Evolutionary conservation across 164 flowering plant genomes (phyloP).

Genomic region (Kalanchoe fedtschenkoi): DNA sequence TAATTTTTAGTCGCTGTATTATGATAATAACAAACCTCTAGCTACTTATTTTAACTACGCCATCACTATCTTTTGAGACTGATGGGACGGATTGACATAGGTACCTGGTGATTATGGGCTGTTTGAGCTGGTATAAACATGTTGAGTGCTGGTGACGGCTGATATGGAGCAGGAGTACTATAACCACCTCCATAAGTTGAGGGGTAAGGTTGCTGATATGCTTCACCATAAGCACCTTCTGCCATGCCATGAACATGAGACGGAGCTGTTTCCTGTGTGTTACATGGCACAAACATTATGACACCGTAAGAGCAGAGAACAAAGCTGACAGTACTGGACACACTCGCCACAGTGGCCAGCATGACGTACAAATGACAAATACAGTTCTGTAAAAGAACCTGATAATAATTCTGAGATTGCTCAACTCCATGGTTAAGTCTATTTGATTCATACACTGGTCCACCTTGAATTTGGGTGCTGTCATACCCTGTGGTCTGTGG

Average conservation of each 20-base stretch:
- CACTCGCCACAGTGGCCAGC: not conserved
- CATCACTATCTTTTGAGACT: not conserved
- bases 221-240: slow-evolving; percentile 45
- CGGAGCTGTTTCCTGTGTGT: slow-evolving; percentile 29
- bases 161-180: slow-evolving; percentile 38
- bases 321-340: not conserved
- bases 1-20: not conserved
- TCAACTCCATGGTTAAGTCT: slow-evolving; percentile 23
- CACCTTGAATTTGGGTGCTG: slow-evolving; percentile 24
- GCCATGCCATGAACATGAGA: slow-evolving; percentile 33
- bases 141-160: slow-evolving; percentile 34
- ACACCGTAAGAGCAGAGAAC: not conserved
- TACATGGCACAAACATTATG: not conserved
- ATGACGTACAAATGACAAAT: not conserved
- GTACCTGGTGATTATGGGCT: slow-evolving; percentile 43
- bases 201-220: slow-evolving; percentile 38
- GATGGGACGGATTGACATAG: not conserved
- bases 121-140: slow-evolving; percentile 59
- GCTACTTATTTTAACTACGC: not conserved
- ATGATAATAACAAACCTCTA: not conserved
- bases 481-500: slow-evolving; percentile 22
- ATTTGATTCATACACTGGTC: slow-evolving; percentile 29
- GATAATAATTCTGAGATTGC: slow-evolving; percentile 43
- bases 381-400: slow-evolving; percentile 25
- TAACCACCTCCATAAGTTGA: slow-evolving; percentile 39